Conservation (phyloP, 2,329 filamentous ascomycete species). For the Xylaria hypoxylon region DNA sequence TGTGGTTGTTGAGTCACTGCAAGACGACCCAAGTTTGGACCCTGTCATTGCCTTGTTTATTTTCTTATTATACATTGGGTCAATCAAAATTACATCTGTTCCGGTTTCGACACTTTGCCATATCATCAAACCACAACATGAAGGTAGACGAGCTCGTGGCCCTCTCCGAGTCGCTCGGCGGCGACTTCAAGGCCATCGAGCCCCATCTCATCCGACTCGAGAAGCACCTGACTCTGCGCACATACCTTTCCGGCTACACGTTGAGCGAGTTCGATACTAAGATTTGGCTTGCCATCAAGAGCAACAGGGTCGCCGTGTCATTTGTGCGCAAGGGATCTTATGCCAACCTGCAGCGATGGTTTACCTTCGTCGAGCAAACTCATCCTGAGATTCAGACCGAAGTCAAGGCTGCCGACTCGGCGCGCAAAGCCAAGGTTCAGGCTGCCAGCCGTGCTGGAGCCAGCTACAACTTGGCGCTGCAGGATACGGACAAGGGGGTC, state of each 20-base stretch:
- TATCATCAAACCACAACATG: slow-evolving; percentile 55
- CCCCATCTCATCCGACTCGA: slow-evolving; percentile 80
- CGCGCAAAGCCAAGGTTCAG: slow-evolving; percentile 75
- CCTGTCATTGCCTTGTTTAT: neutral
- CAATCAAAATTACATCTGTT: neutral
- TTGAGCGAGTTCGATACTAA: slow-evolving; percentile 82
- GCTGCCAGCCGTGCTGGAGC: slow-evolving; percentile 80
- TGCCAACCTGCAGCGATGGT: slow-evolving; percentile 86
- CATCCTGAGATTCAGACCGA: slow-evolving; percentile 81
- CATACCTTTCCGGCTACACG: slow-evolving; percentile 84
- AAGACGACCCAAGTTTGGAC: neutral
- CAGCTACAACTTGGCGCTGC: slow-evolving; percentile 89
- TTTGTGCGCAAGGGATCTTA: slow-evolving; percentile 83
- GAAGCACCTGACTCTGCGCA: slow-evolving; percentile 86
- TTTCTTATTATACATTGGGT: neutral
- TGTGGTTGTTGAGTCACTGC: slow-evolving; percentile 35
- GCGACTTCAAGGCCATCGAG: slow-evolving; percentile 87
- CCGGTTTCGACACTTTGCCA: neutral
- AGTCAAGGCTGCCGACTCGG: slow-evolving; percentile 75
- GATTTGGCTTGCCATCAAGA: slow-evolving; percentile 84
- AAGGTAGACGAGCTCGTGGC: slow-evolving; percentile 67
- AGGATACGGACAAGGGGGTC: slow-evolving; percentile 87
- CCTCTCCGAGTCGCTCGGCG: slow-evolving; percentile 63
- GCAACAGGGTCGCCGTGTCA: slow-evolving; percentile 84
- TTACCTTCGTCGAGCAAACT: slow-evolving; percentile 82